These are phyloP conservation scores for Metarhizium brunneum DNA, from an alignment of 2,329 filamentous ascomycete species.

Conservation along the genomic window DNA sequence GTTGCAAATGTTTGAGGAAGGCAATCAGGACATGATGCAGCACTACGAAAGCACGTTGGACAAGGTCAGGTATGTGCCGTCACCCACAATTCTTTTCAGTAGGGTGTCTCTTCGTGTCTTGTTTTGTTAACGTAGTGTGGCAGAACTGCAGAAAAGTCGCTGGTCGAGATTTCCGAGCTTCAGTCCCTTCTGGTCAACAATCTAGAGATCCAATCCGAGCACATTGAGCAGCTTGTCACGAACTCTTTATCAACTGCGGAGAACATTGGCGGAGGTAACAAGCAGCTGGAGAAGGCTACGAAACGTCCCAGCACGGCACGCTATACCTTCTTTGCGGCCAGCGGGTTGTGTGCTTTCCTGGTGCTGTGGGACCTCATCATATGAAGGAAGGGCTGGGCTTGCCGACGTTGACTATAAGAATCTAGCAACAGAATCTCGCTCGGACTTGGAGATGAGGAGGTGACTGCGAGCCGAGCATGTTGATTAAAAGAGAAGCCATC, in stretches of 20 bases:
- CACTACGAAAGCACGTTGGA: constrained; percentile 91
- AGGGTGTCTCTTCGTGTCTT: too few relatives aligned
- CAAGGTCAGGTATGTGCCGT: constrained; percentile 73
- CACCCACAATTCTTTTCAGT: background rate
- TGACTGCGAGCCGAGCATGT: too few relatives aligned
- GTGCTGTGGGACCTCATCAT: constrained; percentile 70
- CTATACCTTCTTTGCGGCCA: constrained; percentile 73
- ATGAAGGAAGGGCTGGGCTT: constrained; percentile 13
- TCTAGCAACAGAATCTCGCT: too few relatives aligned
- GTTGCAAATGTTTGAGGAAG: constrained; percentile 84
- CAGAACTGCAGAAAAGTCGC: constrained; percentile 79
- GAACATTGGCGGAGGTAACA: constrained; percentile 84
- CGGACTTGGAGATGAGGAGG: too few relatives aligned
- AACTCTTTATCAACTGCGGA: constrained; percentile 76
- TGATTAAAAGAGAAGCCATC: too few relatives aligned
- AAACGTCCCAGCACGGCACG: constrained; percentile 63
- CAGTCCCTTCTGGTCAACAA: constrained; percentile 85
- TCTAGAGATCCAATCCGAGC: constrained; percentile 73
- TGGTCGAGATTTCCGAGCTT: constrained; percentile 86
- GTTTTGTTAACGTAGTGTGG: constrained; percentile 5
- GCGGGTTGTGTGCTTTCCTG: constrained; percentile 64
- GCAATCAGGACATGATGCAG: constrained; percentile 86
- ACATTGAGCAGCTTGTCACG: constrained; percentile 79
- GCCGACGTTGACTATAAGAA: too few relatives aligned
- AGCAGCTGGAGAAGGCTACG: constrained; percentile 76